These are phyloP conservation scores for Cinnamomum chago DNA, from an alignment of 164 flowering plant genomes.

Conservation along the genomic window DNA sequence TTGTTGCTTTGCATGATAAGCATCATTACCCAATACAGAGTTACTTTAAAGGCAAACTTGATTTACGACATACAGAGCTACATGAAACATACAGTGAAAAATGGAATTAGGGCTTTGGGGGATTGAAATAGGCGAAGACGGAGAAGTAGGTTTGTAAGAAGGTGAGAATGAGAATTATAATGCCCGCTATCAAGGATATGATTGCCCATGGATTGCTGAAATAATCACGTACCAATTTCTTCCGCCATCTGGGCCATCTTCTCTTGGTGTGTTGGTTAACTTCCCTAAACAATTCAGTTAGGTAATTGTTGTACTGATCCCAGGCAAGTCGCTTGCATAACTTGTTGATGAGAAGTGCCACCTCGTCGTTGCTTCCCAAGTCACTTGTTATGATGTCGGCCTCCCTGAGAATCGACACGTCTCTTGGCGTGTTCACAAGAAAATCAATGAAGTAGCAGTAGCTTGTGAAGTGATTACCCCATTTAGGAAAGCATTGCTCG, in stretches of 20 bases:
- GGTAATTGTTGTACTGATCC: slow-evolving; percentile 21
- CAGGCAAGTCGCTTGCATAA: slow-evolving; percentile 32
- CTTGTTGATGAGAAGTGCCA: slow-evolving; percentile 43
- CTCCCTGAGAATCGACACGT: slow-evolving; percentile 33
- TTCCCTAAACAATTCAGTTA: slow-evolving; percentile 19
- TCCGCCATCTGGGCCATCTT: slow-evolving; percentile 41
- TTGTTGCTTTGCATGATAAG: no score
- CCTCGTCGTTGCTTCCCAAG: slow-evolving; percentile 49
- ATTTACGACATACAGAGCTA: no score
- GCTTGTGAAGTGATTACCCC: slow-evolving; percentile 45
- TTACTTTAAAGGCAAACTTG: no score
- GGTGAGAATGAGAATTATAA: not conserved
- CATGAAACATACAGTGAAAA: no score
- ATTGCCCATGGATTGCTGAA: not conserved
- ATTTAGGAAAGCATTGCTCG: slow-evolving; percentile 72
- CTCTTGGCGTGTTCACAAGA: slow-evolving; percentile 40
- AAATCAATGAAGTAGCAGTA: slow-evolving; percentile 47
- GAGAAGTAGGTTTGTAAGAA: not conserved
- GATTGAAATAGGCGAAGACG: not conserved
- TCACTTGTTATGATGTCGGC: slow-evolving; percentile 36
- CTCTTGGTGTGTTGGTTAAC: slow-evolving; percentile 33
- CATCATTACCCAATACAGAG: no score
- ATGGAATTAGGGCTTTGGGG: no score
- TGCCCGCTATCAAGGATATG: not conserved
- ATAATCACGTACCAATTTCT: slow-evolving; percentile 43